phyloP scores from a whole-genome alignment of 768 basidiomycete species.

The Gloeophyllum trabeum region DNA sequence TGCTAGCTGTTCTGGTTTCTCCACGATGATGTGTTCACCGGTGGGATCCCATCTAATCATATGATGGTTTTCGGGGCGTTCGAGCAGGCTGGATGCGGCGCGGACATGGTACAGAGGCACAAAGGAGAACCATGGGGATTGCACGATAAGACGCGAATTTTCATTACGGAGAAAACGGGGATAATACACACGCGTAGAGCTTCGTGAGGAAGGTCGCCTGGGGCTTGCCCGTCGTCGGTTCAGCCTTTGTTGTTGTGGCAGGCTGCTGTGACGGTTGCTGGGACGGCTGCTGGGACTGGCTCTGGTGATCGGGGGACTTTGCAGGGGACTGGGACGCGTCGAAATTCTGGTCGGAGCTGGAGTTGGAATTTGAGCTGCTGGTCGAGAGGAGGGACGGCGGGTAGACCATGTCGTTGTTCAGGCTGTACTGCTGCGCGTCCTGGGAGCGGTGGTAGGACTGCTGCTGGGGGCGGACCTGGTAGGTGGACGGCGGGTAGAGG shows the following conservation, averaged over 20 bases:
- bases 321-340: conserved; percentile 15
- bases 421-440: conserved; percentile 10
- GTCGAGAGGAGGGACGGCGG: conserved; percentile 14
- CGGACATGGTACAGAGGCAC: conserved; percentile 11
- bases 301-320: conserved; percentile 8
- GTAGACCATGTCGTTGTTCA: conserved; percentile 14
- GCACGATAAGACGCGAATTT: not conserved
- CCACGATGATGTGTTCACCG: conserved; percentile 93
- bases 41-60: conserved; percentile 96
- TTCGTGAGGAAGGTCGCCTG: conserved; percentile 96
- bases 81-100: conserved; percentile 50
- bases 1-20: conserved; percentile 86
- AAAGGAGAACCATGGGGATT: not conserved
- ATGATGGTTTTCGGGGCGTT: conserved; percentile 87
- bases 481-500: conserved; percentile 31
- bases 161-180: conserved; percentile 2
- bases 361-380: conserved; percentile 10
- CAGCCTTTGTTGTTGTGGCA: too few relatives aligned
- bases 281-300: conserved; percentile 30
- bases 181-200: conserved; percentile 86
- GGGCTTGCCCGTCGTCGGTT: conserved; percentile 44
- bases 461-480: conserved; percentile 33
- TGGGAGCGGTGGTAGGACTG: conserved; percentile 19
- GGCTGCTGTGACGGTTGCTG: conserved; percentile 28
- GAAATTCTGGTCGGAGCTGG: conserved; percentile 8